Evolutionary conservation across 192 early-diverging fungal genomes (phyloP).

Genomic region (Backusella macrospora): DNA sequence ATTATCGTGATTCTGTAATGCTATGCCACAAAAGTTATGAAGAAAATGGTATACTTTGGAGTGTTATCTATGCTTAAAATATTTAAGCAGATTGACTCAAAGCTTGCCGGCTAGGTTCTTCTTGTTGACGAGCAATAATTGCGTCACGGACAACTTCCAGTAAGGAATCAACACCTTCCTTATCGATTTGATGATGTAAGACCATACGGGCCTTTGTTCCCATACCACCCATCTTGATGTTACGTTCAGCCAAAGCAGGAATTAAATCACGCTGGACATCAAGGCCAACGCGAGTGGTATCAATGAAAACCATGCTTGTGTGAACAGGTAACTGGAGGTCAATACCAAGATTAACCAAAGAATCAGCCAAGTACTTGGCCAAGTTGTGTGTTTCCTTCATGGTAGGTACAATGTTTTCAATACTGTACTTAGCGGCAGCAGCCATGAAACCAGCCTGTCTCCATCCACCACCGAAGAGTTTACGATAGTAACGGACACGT

Average conservation of each 20-base stretch:
- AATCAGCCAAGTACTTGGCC: constrained; percentile 63
- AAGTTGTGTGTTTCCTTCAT: constrained; percentile 69
- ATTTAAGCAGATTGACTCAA: constrained; percentile 18
- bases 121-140: constrained; percentile 6
- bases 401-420: constrained; percentile 73
- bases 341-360: constrained; percentile 66
- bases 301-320: constrained; percentile 90
- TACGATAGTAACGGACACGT: constrained; percentile 81
- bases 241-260: constrained; percentile 46
- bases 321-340: constrained; percentile 63
- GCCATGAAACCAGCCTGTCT: constrained; percentile 87
- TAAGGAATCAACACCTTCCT: constrained; percentile 56
- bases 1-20: constrained; percentile 12
- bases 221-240: constrained; percentile 62
- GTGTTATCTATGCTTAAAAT: constrained; percentile 6
- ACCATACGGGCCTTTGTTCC: constrained; percentile 59
- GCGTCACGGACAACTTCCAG: constrained; percentile 37
- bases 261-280: constrained; percentile 49
- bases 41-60: constrained; percentile 3
- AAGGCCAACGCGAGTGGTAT: constrained; percentile 50
- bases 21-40: constrained; percentile 11
- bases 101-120: constrained; percentile 17
- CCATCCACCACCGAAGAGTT: constrained; percentile 93
- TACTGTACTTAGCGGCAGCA: constrained; percentile 71
- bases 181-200: constrained; percentile 68